Base-by-base conservation (phyloP, 768 basidiomycete species). In the Coprinellus aureogranulatus region DNA sequence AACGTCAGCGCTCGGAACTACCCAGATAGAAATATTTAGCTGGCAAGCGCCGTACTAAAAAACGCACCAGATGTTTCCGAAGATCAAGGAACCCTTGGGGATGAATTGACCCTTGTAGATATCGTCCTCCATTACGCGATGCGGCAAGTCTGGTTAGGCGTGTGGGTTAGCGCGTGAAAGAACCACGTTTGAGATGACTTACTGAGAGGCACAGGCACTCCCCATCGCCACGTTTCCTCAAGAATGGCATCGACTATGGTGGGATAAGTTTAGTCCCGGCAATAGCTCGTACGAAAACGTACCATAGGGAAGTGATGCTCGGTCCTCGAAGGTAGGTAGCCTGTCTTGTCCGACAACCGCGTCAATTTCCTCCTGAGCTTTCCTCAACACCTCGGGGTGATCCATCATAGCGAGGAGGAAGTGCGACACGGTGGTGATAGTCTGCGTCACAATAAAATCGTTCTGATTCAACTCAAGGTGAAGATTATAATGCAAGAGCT, bases 291-390 rank as follows among this genome's bases (percentile, higher is more conserved):
- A 41, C 47, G 31, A n/a, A 37, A 25, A 62, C 76, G 18, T 44
- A 75, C 81, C 70, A 66, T 81, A 90, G 5, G 86, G 86, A 55
- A 91, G 67, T 1, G 68, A 72, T 2, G 69, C 58, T 3, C 86
- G 75, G 65, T 89, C 89, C 39, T 70, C 74, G 59, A 87, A 81
- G 0, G 72, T 76, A 0, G 90, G 90, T 27, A 90, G 73, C 9
- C 88, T 76, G 42, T 78, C 78, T 28, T 65, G 57, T 10, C 84
- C 85, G 37, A 86, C 72, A 16, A 87, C 81, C 1, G 63, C 54
- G 64, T 91, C 89, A 18, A 91, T 78, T 61, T 91, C 89, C 20
- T 75, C 72, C 63, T 89, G 87, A 0, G 85, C 88, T 55, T 79
- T 81, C 30, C 61, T 74, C 46, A 84, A 78, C 1, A 76, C 79